Evolutionary conservation across 371 early-diverging fungal genomes (phyloP), one percentile per base, ranked within the genome.

Genomic region (Mortierella sp.): DNA sequence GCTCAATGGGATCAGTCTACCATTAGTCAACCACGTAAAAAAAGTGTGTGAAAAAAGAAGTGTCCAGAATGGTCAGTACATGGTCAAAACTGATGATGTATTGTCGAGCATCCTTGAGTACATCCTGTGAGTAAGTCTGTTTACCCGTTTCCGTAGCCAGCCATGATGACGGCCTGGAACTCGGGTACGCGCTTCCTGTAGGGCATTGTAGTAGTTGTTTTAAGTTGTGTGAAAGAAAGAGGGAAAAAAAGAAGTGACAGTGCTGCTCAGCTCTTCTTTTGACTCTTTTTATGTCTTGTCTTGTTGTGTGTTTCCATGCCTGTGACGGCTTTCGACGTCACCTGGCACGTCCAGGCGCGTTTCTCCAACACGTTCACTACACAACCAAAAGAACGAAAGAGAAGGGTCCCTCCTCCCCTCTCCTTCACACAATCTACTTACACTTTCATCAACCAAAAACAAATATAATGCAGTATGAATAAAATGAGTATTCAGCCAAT

Each of bases 81-180:
- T 26, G 26, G 26, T 10, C 9, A 58, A 28, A 10, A 21, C 24
- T 24, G 8, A n/a, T 24, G n/a, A n/a, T 21, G 55, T 55, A n/a
- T 14, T 42, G 58, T 42, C 34, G 57, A 4, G 0, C 21, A 10
- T 38, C 13, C 16, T 47, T 58, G 26, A 11, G 14, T 42, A 7
- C 68, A 47, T 21, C 45, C 26, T 42, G 31, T 19, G 16, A 26
- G 57, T 38, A 38, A 8, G 57, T 57, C 45, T 63, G 21, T 48
- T 70, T 91, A 93, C 94, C 92, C 92, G 77, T 94, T 93, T 76
- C 96, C 96, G 75, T 93, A 93, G 38, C 96, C 95, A 16, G 95
- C 94, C 52, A 97, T 91, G 44, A 97, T 91, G 72, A 97, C 90
- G 48, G 96, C 96, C 89, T 95, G 94, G 80, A 96, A 94, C 80